Base-by-base conservation (phyloP, 257 asterid species). In the Nicotiana benthamiana region DNA sequence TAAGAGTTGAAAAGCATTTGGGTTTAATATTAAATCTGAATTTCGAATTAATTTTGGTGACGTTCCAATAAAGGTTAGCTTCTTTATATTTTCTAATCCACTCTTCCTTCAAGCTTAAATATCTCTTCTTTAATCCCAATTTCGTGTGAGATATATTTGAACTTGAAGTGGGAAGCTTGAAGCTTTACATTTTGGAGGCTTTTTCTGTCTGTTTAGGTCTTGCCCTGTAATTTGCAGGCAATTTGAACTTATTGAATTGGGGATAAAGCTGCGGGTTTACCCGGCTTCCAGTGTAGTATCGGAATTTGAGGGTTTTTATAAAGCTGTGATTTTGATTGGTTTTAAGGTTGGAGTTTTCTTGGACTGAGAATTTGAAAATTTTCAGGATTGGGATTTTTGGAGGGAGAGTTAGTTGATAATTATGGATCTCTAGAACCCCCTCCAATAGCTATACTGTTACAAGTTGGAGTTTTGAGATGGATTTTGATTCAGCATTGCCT, bases 391-490 rank as follows among this genome's bases (percentile, higher is more conserved):
- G 86, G 84, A 43, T 53, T 91, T 90, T 89, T 90, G 93, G 94
- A 87, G 92, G 93, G 93, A 90, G 95, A 86, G 87, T 86, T 86
- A 53, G 94, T 86, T 86, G 87, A 64, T 59, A 79, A 81, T 63
- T 87, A 84, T 90, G 87, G 93, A 89, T 91, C 94, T 85, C 86
- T 83, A 64, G 87, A 85, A 63, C 64, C 51, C 85, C 84, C 80
- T 86, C 80, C 81, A 83, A 78, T 82, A 65, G 43, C 36, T 81
- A 11, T 75, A 75, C 74, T 77, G 80, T 75, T 87, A 53, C 30
- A 76, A 84, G 83, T 82, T 84, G 83, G 74, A 83, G 76, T 80
- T 54, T 80, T 83, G 92, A 87, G 87, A 89, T 88, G 93, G 91
- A 82, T 86, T 85, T 80, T 75, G 82, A 79, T 84, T 82, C 84